Base-by-base conservation (phyloP, 2,329 filamentous ascomycete species). In the Blumeriella jaapii region DNA sequence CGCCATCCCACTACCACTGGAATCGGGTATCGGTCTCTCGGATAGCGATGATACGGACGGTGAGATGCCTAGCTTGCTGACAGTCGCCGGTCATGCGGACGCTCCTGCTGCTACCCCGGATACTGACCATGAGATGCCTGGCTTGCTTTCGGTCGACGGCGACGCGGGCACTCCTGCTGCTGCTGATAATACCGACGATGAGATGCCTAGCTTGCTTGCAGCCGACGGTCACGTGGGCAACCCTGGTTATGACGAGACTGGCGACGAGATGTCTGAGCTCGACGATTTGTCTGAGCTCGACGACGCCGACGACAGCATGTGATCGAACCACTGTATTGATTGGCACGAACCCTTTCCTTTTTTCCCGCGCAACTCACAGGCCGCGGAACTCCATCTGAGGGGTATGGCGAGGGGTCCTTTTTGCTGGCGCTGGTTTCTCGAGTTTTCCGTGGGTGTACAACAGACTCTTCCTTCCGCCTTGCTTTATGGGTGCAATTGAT, bases 221-320 rank as follows among this genome's bases (percentile, higher is more conserved):
- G 14, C 29, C 2, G 29, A 4, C 19, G 13, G n/a, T 12, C 20
- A 18, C 10, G 15, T 16, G 3, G 3, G 20, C 15, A 25, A 32
- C n/a, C n/a, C n/a, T n/a, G n/a, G 12, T 22, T 17, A 5, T 22
- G 19, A 31, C 6, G 29, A 11, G 16, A 2, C 10, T 12, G 18
- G 13, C 16, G 29, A 31, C 11, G 29, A 31, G 15, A 20, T n/a
- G n/a, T n/a, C 5, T 2, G 31, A 33, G 10, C 26, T 8, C 20
- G 31, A 33, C 6, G 31, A 23, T 2, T 25, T 33, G 22, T 23
- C 31, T 18, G 31, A 33, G n/a, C 22, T 24, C 9, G 15, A 18
- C 13, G 32, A 28, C 12, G 12, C 18, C 10, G 32, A 33, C 6
- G 2, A 24, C n/a, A 6, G 17, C 22, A 24, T 24, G 22, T 9